These are phyloP conservation scores for Ophiostoma pallidulum DNA, from an alignment of 2,329 filamentous ascomycete species.

Conservation along the genomic window DNA sequence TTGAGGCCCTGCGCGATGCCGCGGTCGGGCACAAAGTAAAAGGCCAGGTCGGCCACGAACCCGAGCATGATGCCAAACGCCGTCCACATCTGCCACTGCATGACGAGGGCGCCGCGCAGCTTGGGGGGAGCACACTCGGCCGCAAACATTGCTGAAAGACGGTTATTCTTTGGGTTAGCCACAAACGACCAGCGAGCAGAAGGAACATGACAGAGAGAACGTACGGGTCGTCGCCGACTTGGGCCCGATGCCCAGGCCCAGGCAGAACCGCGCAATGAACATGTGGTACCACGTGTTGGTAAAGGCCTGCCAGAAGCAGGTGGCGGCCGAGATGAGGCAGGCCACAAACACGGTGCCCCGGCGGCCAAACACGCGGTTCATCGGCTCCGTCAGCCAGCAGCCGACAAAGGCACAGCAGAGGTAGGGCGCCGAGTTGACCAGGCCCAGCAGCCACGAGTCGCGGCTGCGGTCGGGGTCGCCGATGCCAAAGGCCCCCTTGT, in stretches of 20 bases:
- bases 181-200: not conserved
- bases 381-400: slow-evolving; percentile 64
- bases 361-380: slow-evolving; percentile 61
- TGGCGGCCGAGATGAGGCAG: slow-evolving; percentile 34
- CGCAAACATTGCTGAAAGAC: slow-evolving; percentile 48
- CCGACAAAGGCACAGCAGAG: slow-evolving; percentile 59
- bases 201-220: not conserved
- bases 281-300: slow-evolving; percentile 52
- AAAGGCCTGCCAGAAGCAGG: slow-evolving; percentile 37
- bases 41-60: slow-evolving; percentile 51
- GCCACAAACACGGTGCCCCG: slow-evolving; percentile 63
- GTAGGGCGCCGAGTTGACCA: slow-evolving; percentile 53
- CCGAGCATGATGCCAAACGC: slow-evolving; percentile 42
- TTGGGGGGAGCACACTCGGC: slow-evolving; percentile 56
- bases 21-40: slow-evolving; percentile 46
- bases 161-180: not conserved
- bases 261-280: slow-evolving; percentile 59
- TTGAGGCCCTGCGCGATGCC: slow-evolving; percentile 45
- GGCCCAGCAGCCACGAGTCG: slow-evolving; percentile 47
- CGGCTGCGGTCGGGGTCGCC: slow-evolving; percentile 36
- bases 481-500: slow-evolving; percentile 52
- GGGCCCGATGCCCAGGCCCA: slow-evolving; percentile 62
- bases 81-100: slow-evolving; percentile 44
- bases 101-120: slow-evolving; percentile 60
- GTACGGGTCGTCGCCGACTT: slow-evolving; percentile 55